phyloP scores from a whole-genome alignment of 2,329 filamentous ascomycete genomes.

The Lachnellula cervina region DNA sequence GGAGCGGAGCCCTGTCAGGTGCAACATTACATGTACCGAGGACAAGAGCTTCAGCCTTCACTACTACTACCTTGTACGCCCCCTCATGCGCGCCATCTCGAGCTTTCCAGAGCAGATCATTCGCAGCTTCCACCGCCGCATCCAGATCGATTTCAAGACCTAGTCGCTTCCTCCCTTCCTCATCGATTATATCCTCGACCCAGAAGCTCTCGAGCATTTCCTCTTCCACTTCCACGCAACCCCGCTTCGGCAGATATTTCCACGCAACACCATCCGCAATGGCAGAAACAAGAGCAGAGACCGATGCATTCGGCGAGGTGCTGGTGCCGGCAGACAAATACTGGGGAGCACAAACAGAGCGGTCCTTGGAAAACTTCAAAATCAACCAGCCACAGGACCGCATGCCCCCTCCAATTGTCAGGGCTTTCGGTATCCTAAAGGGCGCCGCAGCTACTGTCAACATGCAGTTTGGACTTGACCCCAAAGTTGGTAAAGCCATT shows the following conservation, averaged over 20 bases:
- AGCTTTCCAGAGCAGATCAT: slow-evolving; percentile 5
- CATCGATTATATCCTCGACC: slow-evolving; percentile 2
- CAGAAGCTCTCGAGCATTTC: slow-evolving; percentile 12
- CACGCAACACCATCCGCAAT: slow-evolving; percentile 30
- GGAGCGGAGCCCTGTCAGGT: slow-evolving; percentile 23
- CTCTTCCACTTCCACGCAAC: slow-evolving; percentile 14
- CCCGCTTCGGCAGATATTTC: slow-evolving; percentile 26
- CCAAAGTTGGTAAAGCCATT: slow-evolving; percentile 86
- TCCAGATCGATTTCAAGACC: not conserved
- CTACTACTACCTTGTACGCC: not conserved
- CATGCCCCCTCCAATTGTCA: slow-evolving; percentile 89
- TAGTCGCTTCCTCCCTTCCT: not conserved
- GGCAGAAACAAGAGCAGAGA: slow-evolving; percentile 71
- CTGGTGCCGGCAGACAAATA: slow-evolving; percentile 90
- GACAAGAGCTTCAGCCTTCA: slow-evolving; percentile 15
- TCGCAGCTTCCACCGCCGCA: slow-evolving; percentile 5
- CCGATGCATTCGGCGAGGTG: slow-evolving; percentile 96
- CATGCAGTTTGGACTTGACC: slow-evolving; percentile 89
- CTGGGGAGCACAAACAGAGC: slow-evolving; percentile 97
- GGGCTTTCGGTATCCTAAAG: slow-evolving; percentile 95
- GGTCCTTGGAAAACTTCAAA: slow-evolving; percentile 94
- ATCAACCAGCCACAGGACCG: slow-evolving; percentile 99
- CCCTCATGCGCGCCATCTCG: slow-evolving; percentile 7
- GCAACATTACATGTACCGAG: slow-evolving; percentile 13
- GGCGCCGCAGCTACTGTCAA: slow-evolving; percentile 94